Conservation (phyloP, 139 green algal genomes). For the Spirogloea muscicola region DNA sequence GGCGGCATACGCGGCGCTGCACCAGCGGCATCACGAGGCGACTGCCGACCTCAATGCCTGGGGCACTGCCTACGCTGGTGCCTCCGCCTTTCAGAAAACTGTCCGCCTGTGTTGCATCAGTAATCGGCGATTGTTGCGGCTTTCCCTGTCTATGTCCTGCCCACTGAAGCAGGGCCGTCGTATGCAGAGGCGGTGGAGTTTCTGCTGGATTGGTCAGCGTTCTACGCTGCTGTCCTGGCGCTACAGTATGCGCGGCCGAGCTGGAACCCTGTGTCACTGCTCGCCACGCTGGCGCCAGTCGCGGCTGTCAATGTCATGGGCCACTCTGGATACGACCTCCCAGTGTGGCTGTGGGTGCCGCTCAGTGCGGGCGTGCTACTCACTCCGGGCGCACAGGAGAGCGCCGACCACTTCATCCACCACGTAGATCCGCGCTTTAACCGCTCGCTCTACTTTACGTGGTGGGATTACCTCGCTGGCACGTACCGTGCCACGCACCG, state of each 20-base stretch:
- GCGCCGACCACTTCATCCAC: slow-evolving; percentile 29
- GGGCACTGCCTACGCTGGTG: slow-evolving; percentile 12
- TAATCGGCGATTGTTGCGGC: too few species aligned
- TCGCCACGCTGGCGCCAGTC: not conserved
- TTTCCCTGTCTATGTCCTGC: too few species aligned
- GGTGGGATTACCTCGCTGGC: slow-evolving; percentile 20
- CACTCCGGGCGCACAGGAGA: not conserved
- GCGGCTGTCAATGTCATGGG: slow-evolving; percentile 17
- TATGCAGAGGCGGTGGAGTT: slow-evolving; percentile 20
- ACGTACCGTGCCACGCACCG: slow-evolving; percentile 20
- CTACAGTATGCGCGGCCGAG: not conserved
- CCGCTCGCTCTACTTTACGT: slow-evolving; percentile 39
- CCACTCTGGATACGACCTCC: slow-evolving; percentile 26
- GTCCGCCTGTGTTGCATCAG: too few species aligned
- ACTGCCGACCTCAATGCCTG: slow-evolving; percentile 1
- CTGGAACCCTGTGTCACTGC: slow-evolving; percentile 9
- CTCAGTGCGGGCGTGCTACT: slow-evolving; percentile 18
- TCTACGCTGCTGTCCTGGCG: not conserved
- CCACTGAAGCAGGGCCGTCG: too few species aligned
- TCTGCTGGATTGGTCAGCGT: not conserved
- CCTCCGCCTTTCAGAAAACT: too few species aligned
- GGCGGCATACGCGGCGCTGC: slow-evolving; percentile 11
- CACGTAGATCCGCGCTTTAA: slow-evolving; percentile 38
- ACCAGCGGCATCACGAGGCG: slow-evolving; percentile 14
- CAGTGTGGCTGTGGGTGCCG: slow-evolving; percentile 20